These are phyloP conservation scores for Russula virescens DNA, from an alignment of 768 basidiomycete genomes.

Conservation along the genomic window DNA sequence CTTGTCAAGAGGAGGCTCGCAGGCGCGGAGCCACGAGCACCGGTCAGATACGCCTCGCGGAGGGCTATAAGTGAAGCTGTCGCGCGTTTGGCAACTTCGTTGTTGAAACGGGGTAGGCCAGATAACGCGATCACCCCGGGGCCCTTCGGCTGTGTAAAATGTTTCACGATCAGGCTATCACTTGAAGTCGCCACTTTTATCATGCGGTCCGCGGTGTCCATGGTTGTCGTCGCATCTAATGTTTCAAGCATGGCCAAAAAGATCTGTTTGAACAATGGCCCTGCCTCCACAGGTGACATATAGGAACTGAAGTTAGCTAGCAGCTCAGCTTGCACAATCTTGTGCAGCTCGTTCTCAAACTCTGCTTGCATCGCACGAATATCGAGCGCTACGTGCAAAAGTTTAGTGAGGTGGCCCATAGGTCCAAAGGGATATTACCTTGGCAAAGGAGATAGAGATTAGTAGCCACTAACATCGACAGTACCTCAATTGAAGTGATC, in stretches of 20 bases:
- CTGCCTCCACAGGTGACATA: conserved; percentile 33
- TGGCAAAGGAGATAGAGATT: conserved; percentile 78
- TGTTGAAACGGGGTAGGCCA: conserved; percentile 48
- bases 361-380: conserved; percentile 69
- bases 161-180: conserved; percentile 59
- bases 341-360: conserved; percentile 45
- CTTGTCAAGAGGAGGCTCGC: conserved; percentile 61
- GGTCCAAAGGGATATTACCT: conserved; percentile 19
- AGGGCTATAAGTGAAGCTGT: conserved; percentile 43
- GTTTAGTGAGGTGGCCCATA: not conserved
- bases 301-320: conserved; percentile 37
- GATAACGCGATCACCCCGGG: conserved; percentile 26
- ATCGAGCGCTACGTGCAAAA: conserved; percentile 49
- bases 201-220: conserved; percentile 71
- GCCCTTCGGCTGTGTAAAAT: conserved; percentile 32
- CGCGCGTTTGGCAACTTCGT: conserved; percentile 44
- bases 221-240: conserved; percentile 60
- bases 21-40: conserved; percentile 55
- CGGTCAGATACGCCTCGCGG: conserved; percentile 52
- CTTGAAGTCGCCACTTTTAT: conserved; percentile 58
- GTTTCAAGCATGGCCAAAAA: conserved; percentile 41
- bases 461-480: conserved; percentile 65
- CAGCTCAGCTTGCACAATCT: conserved; percentile 50
- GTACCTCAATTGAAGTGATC: conserved; percentile 67
- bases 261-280: conserved; percentile 36